phyloP scores from a whole-genome alignment of 805 yeast genomes.

The Limtongia smithiae region DNA sequence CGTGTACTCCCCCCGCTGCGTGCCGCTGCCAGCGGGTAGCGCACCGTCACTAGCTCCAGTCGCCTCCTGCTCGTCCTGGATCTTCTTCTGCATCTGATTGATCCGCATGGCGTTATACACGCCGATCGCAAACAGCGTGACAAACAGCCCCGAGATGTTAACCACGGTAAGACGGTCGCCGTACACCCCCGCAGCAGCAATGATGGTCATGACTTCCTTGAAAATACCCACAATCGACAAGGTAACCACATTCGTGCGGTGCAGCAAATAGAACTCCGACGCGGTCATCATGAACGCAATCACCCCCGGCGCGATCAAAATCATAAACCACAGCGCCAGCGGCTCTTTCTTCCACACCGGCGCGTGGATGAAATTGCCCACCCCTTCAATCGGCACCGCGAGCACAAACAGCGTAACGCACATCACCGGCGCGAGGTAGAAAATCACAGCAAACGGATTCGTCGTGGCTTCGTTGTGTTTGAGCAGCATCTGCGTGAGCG shows the following conservation, averaged over 20 bases:
- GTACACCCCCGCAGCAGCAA: constrained; percentile 63
- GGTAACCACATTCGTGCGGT: constrained; percentile 79
- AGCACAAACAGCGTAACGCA: constrained; percentile 54
- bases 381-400: constrained; percentile 71
- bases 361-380: constrained; percentile 48
- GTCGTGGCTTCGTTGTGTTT: constrained; percentile 52
- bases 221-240: constrained; percentile 88
- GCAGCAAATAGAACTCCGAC: constrained; percentile 53
- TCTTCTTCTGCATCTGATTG: constrained; percentile 16
- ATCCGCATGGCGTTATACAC: constrained; percentile 62
- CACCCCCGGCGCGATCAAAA: constrained; percentile 76
- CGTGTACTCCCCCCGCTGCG: no score
- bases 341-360: constrained; percentile 68
- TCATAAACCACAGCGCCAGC: constrained; percentile 48
- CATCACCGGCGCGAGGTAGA: constrained; percentile 84
- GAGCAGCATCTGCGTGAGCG: constrained; percentile 79
- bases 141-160: constrained; percentile 67
- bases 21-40: no score
- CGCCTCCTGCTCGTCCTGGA: not conserved
- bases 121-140: constrained; percentile 73
- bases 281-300: constrained; percentile 87
- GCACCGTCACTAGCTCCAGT: no score
- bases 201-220: constrained; percentile 83
- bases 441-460: constrained; percentile 77
- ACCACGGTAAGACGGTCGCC: constrained; percentile 65